These are phyloP conservation scores for Puccinia triticina DNA, from an alignment of 1,284 basidiomycete species.

Conservation along the genomic window DNA sequence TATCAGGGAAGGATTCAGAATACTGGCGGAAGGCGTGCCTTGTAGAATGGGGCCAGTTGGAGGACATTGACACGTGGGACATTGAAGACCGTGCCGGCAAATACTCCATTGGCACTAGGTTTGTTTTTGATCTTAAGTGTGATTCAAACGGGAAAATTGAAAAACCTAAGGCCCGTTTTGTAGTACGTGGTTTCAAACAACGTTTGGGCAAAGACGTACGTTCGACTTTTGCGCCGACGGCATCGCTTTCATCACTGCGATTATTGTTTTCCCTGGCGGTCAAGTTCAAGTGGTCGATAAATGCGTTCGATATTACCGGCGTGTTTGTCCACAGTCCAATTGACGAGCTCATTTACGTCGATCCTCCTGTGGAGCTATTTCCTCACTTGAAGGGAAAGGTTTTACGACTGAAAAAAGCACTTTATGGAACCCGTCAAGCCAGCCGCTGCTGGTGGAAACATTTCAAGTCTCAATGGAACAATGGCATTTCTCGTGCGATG, in stretches of 20 bases:
- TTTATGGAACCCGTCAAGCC: too few relatives aligned
- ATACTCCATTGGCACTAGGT: not conserved
- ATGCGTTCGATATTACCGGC: not conserved
- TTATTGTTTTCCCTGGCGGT: not conserved
- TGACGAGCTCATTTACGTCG: not conserved
- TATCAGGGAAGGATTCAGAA: not conserved
- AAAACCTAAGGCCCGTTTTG: not conserved
- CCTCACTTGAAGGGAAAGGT: not conserved
- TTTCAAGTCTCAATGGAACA: too few relatives aligned
- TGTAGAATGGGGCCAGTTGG: not conserved
- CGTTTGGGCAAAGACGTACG: not conserved
- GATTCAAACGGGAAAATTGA: not conserved
- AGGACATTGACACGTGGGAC: not conserved
- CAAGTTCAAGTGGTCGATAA: not conserved
- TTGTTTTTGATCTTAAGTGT: not conserved
- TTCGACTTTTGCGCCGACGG: slow-evolving; percentile 10
- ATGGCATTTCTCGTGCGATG: too few relatives aligned
- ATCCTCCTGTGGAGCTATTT: not conserved
- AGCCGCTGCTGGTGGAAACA: too few relatives aligned
- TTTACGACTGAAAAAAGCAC: not conserved
- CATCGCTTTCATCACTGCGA: not conserved
- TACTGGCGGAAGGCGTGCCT: not conserved
- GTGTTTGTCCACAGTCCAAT: not conserved
- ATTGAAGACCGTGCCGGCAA: not conserved
- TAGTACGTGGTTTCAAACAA: slow-evolving; percentile 12